Conservation (phyloP, 192 early-diverging fungal species). For the Rhizophagus sp. region DNA sequence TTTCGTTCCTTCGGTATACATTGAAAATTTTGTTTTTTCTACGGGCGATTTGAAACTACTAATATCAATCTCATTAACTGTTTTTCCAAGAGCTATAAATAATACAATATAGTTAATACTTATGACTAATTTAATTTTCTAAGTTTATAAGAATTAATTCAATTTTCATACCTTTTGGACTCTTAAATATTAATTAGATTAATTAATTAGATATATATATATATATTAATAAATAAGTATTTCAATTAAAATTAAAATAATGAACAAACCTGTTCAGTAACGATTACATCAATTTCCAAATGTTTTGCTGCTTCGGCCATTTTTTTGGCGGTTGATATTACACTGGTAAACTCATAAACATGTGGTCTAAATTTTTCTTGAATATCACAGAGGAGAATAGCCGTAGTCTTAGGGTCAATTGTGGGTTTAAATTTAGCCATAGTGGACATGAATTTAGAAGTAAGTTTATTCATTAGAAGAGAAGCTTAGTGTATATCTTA, state of each 20-base stretch:
- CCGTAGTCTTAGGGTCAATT: too few relatives aligned
- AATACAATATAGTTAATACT: background rate
- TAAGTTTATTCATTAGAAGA: too few relatives aligned
- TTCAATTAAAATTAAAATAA: background rate
- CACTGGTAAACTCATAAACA: slow-evolving; percentile 80
- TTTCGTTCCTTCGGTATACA: slow-evolving; percentile 69
- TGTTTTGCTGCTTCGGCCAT: slow-evolving; percentile 79
- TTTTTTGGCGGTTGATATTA: slow-evolving; percentile 84
- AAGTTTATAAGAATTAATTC: background rate
- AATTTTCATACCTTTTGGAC: slow-evolving; percentile 56
- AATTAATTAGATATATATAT: background rate
- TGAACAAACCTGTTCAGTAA: slow-evolving; percentile 79
- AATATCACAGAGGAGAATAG: slow-evolving; percentile 89
- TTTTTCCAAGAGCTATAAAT: slow-evolving; percentile 69
- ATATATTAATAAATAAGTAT: background rate
- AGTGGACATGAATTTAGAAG: too few relatives aligned
- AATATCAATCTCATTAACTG: slow-evolving; percentile 77
- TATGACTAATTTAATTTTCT: too few relatives aligned
- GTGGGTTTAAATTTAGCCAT: too few relatives aligned
- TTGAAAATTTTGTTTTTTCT: slow-evolving; percentile 89
- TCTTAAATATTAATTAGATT: slow-evolving; percentile 3
- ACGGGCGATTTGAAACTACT: slow-evolving; percentile 49
- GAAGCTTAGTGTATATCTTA: too few relatives aligned
- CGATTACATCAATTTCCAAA: slow-evolving; percentile 81
- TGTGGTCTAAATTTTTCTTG: slow-evolving; percentile 77